Conservation (phyloP, 164 flowering plant species). For the Kalanchoe fedtschenkoi region DNA sequence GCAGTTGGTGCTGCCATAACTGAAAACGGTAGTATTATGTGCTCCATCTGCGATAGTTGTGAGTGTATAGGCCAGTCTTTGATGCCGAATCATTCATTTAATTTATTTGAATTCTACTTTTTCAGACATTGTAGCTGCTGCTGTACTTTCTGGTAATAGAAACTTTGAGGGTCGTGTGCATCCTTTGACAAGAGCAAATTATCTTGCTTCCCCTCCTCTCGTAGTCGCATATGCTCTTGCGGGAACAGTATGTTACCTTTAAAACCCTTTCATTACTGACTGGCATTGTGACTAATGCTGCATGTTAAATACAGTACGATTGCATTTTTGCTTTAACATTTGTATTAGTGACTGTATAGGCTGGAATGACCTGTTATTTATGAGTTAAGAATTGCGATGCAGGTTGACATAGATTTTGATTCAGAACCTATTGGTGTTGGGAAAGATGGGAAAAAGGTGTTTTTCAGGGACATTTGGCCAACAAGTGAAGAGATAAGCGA, state of each 20-base stretch:
- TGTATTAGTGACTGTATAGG: no score
- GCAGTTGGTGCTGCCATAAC: conserved; percentile 62
- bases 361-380: no score
- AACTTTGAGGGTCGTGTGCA: conserved; percentile 97
- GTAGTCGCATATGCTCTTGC: conserved; percentile 98
- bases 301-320: not conserved
- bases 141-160: conserved; percentile 94
- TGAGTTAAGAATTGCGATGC: conserved; percentile 17
- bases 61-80: not conserved
- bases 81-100: not conserved
- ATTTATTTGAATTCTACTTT: not conserved
- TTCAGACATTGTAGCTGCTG: conserved; percentile 81
- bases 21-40: conserved; percentile 47
- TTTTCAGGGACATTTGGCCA: conserved; percentile 86
- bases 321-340: not conserved
- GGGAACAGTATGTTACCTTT: conserved; percentile 56
- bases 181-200: conserved; percentile 90
- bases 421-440: conserved; percentile 70
- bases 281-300: not conserved
- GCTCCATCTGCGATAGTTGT: not conserved
- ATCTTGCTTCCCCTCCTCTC: conserved; percentile 96
- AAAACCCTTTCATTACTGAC: not conserved
- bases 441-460: conserved; percentile 68
- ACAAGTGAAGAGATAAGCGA: conserved; percentile 63
- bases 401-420: conserved; percentile 87